Conservation (phyloP, 2,329 filamentous ascomycete genomes). For the Talaromyces sp. region DNA sequence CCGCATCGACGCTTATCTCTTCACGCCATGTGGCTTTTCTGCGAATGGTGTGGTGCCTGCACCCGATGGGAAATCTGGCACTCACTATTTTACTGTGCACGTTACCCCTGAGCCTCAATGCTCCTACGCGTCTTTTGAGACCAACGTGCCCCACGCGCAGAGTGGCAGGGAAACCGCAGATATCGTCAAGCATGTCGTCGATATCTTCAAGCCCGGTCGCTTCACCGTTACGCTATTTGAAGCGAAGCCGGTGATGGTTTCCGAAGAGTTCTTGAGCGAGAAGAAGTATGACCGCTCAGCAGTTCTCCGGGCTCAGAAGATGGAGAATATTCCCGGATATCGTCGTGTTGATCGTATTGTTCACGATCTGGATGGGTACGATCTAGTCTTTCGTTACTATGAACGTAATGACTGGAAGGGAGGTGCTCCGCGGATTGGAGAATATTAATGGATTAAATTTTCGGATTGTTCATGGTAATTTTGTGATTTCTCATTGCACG, state of each 20-base stretch:
- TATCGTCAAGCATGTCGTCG: slow-evolving; percentile 87
- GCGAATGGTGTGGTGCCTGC: slow-evolving; percentile 93
- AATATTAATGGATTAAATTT: slow-evolving; percentile 28
- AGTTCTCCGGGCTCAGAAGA: slow-evolving; percentile 49
- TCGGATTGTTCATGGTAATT: neutral
- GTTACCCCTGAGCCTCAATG: slow-evolving; percentile 96
- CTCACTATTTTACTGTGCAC: slow-evolving; percentile 97
- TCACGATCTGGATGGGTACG: slow-evolving; percentile 95
- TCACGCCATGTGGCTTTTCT: slow-evolving; percentile 94
- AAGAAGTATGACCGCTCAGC: slow-evolving; percentile 41
- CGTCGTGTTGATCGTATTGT: slow-evolving; percentile 89
- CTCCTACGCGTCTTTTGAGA: slow-evolving; percentile 97
- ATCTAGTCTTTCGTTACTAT: slow-evolving; percentile 94
- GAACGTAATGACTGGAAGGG: slow-evolving; percentile 80
- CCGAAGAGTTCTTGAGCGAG: slow-evolving; percentile 35
- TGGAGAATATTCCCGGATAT: slow-evolving; percentile 83
- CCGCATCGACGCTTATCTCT: slow-evolving; percentile 91
- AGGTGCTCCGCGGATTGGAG: slow-evolving; percentile 60
- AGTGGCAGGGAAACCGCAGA: slow-evolving; percentile 84
- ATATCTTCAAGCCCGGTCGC: slow-evolving; percentile 94
- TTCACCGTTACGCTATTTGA: slow-evolving; percentile 98
- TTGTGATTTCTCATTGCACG: neutral
- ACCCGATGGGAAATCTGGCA: slow-evolving; percentile 57
- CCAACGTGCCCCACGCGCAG: slow-evolving; percentile 88
- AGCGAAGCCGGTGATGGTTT: slow-evolving; percentile 62